phyloP scores from a whole-genome alignment of 768 basidiomycete species.

The Mycena crocata region DNA sequence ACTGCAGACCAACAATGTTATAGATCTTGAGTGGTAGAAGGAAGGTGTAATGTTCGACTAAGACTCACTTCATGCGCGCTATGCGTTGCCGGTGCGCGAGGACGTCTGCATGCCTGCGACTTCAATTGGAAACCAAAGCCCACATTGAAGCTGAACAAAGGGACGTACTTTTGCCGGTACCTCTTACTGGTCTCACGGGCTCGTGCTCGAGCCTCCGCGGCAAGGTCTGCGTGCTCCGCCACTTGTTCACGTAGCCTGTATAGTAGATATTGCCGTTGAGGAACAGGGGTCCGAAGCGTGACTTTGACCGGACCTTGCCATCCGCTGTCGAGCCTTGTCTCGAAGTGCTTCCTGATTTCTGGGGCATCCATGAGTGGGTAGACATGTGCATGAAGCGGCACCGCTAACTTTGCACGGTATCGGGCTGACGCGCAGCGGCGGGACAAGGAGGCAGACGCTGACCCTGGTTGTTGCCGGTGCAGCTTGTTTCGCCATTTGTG shows the following conservation, averaged over 20 bases:
- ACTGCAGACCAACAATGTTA: neutral
- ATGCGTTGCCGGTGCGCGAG: neutral
- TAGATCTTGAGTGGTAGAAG: too few relatives aligned
- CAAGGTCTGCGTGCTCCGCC: neutral
- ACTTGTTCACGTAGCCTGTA: neutral
- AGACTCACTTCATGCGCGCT: neutral
- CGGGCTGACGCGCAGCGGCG: neutral
- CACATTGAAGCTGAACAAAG: too few relatives aligned
- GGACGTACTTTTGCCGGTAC: too few relatives aligned
- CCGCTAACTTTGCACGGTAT: neutral
- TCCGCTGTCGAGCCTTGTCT: neutral
- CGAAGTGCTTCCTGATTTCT: neutral
- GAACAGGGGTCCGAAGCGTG: too few relatives aligned
- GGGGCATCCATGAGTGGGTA: too few relatives aligned
- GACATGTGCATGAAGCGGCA: neutral
- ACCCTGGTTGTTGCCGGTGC: neutral
- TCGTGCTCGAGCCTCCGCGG: neutral
- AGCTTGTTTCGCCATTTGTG: too few relatives aligned
- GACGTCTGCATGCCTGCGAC: neutral
- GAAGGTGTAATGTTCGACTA: too few relatives aligned
- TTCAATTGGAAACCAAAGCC: too few relatives aligned
- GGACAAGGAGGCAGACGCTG: neutral
- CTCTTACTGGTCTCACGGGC: neutral
- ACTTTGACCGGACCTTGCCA: slow-evolving; percentile 6
- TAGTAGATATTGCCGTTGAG: too few relatives aligned